Base-by-base conservation (phyloP, 1,139 yeast species). In the Pichia sp. region DNA sequence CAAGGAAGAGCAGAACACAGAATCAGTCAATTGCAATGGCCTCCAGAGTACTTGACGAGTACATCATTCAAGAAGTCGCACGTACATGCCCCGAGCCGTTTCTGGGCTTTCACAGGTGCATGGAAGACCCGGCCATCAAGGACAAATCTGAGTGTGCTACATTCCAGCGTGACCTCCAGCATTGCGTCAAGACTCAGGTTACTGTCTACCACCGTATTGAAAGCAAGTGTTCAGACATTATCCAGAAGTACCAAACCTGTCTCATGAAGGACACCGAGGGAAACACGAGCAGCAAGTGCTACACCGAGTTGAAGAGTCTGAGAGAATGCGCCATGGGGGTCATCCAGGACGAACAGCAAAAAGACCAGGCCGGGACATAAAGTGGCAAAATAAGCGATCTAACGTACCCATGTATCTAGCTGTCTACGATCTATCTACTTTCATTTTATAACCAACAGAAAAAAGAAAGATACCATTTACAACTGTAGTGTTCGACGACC, bases 131-230 rank as follows among this genome's bases (percentile, higher is more conserved):
- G 73, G 77, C 46, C 76, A 77, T 58, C 73, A 79, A 40, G 64
- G 61, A 75, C 54, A 47, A 53, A 40, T 27, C 55, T 10, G 69
- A 72, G 52, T 85, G 92, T 63, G 67, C 70, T 1, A 64, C 67
- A 45, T 79, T 81, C 61, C 91, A 84, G 67, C 66, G 68, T 41
- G 71, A 71, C 27, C 73, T 85, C 56, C 77, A 85, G 27, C 64
- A 67, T 43, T 85, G 92, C 67, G 85, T 85, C 58, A 76, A 75
- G 63, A 71, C 74, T 6, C 70, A 74, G 55, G 89, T 85, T 12
- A 89, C 91, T 1, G 75, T 87, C 29, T 83, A 84, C 68, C 81
- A 80, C 62, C 79, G 75, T 65, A 84, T 85, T 61, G 83, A 84
- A 63, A 75, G 75, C 30, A 75, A 76, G 41, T 85, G 92, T 67